These are phyloP conservation scores for Pascua guehoae DNA, from an alignment of 1,284 basidiomycete species.

Conservation along the genomic window DNA sequence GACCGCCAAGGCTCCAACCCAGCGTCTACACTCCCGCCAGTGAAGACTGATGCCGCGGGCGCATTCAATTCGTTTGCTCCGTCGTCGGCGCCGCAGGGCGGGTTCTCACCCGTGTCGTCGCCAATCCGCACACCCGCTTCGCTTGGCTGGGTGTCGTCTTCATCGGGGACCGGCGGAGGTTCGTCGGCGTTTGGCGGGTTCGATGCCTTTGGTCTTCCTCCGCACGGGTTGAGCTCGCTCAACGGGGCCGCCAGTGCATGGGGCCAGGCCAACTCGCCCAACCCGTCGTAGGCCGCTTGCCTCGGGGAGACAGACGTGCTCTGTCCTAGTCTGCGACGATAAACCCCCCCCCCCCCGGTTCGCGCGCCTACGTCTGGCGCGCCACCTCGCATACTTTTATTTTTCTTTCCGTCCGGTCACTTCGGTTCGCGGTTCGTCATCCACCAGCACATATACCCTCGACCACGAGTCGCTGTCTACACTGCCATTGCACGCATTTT, in stretches of 20 bases:
- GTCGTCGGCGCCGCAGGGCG: constrained; percentile 10
- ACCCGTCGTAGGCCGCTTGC: constrained; percentile 2
- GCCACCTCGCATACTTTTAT: background rate
- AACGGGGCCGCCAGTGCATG: constrained; percentile 40
- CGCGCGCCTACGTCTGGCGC: too few species aligned
- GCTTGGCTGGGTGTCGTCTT: constrained; percentile 34
- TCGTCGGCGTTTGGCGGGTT: constrained; percentile 13
- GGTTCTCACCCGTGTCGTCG: constrained; percentile 37
- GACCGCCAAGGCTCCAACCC: background rate
- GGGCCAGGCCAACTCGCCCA: constrained; percentile 16
- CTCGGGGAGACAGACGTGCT: too few species aligned
- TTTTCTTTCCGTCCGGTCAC: background rate
- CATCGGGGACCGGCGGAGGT: constrained; percentile 8
- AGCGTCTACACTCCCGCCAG: background rate
- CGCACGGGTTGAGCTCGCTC: constrained; percentile 14
- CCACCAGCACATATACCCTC: background rate
- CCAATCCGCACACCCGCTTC: constrained; percentile 39
- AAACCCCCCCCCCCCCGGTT: too few species aligned
- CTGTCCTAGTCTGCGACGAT: too few species aligned
- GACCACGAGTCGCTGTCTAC: too few species aligned
- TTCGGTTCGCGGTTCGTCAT: background rate
- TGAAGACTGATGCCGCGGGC: constrained; percentile 5
- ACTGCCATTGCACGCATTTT: too few species aligned
- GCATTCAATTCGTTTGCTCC: constrained; percentile 17
- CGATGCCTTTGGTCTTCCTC: constrained; percentile 20